Percentiles rank a stretch among this genome's conserved stretches.
These are phyloP conservation scores for Articulospora tetracladia DNA, from an alignment of 495 filamentous ascomycete genomes.

Conservation along the genomic window DNA sequence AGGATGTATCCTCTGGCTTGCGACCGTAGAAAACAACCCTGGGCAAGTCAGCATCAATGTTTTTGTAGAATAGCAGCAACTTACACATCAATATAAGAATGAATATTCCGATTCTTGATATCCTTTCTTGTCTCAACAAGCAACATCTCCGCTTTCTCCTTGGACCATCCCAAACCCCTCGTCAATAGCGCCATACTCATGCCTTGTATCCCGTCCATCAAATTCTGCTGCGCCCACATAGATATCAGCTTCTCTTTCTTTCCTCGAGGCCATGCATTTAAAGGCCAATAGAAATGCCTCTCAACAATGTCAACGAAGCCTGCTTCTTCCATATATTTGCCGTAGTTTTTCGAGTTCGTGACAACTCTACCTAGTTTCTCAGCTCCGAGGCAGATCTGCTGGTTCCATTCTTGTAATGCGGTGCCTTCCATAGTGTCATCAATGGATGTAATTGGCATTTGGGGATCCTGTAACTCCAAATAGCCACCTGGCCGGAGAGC, in stretches of 20 bases:
- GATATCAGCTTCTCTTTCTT: conserved; percentile 26
- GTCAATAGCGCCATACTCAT: conserved; percentile 17
- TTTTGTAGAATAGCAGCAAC: background rate
- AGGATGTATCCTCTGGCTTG: background rate
- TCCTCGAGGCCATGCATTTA: conserved; percentile 5
- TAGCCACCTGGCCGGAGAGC: conserved; percentile 40
- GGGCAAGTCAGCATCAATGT: background rate
- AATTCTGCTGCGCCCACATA: conserved; percentile 25
- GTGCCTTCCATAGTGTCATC: conserved; percentile 32
- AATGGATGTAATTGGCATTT: conserved; percentile 27
- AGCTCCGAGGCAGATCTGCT: conserved; percentile 27
- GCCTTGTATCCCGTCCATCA: conserved; percentile 27
- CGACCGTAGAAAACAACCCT: conserved; percentile 10
- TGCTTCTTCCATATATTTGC: conserved; percentile 38
- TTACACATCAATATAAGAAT: conserved; percentile 33
- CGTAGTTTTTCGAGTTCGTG: conserved; percentile 10
- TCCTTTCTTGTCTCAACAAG: conserved; percentile 42
- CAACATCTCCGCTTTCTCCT: conserved; percentile 40
- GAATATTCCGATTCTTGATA: conserved; percentile 39
- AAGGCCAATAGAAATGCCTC: conserved; percentile 11
- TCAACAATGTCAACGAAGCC: conserved; percentile 33
- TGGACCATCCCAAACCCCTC: conserved; percentile 40
- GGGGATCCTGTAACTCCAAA: conserved; percentile 40
- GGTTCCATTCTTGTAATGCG: conserved; percentile 21
- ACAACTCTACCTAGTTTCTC: conserved; percentile 3